These are phyloP conservation scores for Harringtonia lauricola DNA, from an alignment of 2,329 filamentous ascomycete genomes.

Conservation along the genomic window DNA sequence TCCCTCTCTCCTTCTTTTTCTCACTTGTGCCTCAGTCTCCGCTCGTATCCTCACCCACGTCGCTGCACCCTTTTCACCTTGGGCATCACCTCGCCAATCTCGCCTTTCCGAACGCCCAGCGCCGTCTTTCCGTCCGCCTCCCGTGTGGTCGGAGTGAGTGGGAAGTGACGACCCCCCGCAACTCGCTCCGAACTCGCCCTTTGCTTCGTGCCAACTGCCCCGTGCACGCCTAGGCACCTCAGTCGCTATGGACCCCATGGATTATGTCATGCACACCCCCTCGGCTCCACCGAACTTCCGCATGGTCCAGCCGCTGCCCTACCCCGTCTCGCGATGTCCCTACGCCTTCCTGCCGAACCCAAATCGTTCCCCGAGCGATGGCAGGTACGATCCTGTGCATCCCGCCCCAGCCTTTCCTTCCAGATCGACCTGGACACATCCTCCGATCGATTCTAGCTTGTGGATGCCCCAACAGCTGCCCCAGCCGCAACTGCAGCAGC, in stretches of 20 bases:
- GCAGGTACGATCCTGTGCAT: constrained; percentile 10
- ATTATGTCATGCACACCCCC: constrained; percentile 19
- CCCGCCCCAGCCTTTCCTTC: too few species aligned
- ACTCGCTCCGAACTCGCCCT: too few species aligned
- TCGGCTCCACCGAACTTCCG: not conserved
- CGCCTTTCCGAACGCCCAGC: too few species aligned
- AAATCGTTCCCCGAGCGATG: not conserved
- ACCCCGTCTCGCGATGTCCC: not conserved
- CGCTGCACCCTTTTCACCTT: too few species aligned
- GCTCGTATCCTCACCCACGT: not conserved
- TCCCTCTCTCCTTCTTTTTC: not conserved
- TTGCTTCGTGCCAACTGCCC: too few species aligned
- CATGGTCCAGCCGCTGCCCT: not conserved
- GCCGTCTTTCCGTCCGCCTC: too few species aligned
- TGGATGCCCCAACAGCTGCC: not conserved
- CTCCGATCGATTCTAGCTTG: not conserved
- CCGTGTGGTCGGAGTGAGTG: too few species aligned
- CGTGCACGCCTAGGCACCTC: not conserved
- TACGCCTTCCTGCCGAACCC: not conserved
- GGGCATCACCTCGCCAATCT: too few species aligned
- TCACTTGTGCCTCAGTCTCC: not conserved
- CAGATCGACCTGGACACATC: not conserved
- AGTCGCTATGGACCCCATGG: constrained; percentile 20
- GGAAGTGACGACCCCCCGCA: too few species aligned
- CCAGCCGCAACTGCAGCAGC: constrained; percentile 7